Conservation (phyloP, 371 early-diverging fungal genomes). For the Chytridiales sp. region DNA sequence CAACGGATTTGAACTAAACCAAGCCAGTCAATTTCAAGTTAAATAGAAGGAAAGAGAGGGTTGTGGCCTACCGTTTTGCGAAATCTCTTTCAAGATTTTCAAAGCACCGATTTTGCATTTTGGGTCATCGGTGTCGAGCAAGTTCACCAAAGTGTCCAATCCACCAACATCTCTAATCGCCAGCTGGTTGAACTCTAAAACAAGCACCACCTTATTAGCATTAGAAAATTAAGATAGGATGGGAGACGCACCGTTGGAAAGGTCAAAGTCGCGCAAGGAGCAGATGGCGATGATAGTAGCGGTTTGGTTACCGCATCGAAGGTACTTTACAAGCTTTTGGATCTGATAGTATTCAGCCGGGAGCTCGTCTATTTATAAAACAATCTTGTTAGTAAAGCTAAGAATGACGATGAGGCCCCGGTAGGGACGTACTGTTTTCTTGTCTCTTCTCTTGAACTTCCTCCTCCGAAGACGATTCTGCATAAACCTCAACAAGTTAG, state of each 20-base stretch:
- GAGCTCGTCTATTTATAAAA: slow-evolving; percentile 42
- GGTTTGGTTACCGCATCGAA: slow-evolving; percentile 57
- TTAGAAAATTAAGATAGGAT: slow-evolving; percentile 1
- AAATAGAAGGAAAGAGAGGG: not conserved
- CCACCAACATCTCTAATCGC: slow-evolving; percentile 62
- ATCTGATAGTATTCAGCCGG: slow-evolving; percentile 61
- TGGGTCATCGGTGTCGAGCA: slow-evolving; percentile 59
- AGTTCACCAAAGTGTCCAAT: slow-evolving; percentile 56
- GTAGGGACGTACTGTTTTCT: slow-evolving; percentile 44
- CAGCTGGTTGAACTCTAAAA: slow-evolving; percentile 51
- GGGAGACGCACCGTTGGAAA: slow-evolving; percentile 40
- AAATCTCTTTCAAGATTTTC: slow-evolving; percentile 53
- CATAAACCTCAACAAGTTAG: not conserved
- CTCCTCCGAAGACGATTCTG: slow-evolving; percentile 50
- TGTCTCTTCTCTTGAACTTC: slow-evolving; percentile 53
- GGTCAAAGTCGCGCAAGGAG: slow-evolving; percentile 57
- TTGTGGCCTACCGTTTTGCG: slow-evolving; percentile 49
- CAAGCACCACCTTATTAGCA: not conserved
- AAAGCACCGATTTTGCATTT: slow-evolving; percentile 60
- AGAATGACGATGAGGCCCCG: not conserved
- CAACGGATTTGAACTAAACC: slow-evolving; percentile 50
- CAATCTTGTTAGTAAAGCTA: not conserved
- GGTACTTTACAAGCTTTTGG: slow-evolving; percentile 58
- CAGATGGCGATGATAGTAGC: slow-evolving; percentile 65
- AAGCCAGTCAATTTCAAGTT: not conserved